phyloP scores from a whole-genome alignment of 2,329 filamentous ascomycete species.

The Fusarium mexicanum region DNA sequence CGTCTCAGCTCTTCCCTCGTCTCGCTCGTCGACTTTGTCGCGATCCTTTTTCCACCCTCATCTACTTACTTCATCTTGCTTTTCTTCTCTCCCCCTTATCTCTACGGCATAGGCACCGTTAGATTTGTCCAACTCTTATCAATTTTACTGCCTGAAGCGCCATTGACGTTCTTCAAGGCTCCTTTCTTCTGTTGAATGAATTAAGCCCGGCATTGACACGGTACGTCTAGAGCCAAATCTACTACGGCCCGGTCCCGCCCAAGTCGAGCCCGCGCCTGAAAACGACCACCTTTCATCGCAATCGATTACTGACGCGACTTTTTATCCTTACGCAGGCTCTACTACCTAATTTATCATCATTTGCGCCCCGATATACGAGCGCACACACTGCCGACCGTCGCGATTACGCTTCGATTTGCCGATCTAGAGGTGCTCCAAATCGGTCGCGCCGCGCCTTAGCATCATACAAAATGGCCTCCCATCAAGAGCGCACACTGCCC shows the following conservation, averaged over 20 bases:
- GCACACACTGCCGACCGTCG: not conserved
- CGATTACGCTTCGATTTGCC: constrained; percentile 35
- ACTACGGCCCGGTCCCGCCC: constrained; percentile 23
- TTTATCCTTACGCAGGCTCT: constrained; percentile 12
- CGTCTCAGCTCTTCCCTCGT: constrained; percentile 40
- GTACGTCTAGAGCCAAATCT: constrained; percentile 35
- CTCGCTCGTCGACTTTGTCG: constrained; percentile 37
- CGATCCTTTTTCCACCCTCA: constrained; percentile 42
- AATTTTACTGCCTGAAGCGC: constrained; percentile 21
- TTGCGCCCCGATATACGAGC: constrained; percentile 25
- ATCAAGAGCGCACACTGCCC: constrained; percentile 61
- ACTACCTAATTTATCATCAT: constrained; percentile 1
- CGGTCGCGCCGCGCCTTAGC: constrained; percentile 40
- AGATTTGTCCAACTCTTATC: constrained; percentile 12
- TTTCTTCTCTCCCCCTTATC: constrained; percentile 30
- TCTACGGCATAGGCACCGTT: constrained; percentile 29
- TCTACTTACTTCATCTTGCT: constrained; percentile 29
- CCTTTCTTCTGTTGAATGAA: constrained; percentile 27
- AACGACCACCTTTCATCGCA: constrained; percentile 6
- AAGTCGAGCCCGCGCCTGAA: constrained; percentile 24
- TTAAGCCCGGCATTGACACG: constrained; percentile 41
- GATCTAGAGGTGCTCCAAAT: constrained; percentile 13
- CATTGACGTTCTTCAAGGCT: constrained; percentile 23
- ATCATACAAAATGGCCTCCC: constrained; percentile 54
- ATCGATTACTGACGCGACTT: constrained; percentile 33